phyloP scores from a whole-genome alignment of 306 rosid genomes.

The Carpinus viminea region DNA sequence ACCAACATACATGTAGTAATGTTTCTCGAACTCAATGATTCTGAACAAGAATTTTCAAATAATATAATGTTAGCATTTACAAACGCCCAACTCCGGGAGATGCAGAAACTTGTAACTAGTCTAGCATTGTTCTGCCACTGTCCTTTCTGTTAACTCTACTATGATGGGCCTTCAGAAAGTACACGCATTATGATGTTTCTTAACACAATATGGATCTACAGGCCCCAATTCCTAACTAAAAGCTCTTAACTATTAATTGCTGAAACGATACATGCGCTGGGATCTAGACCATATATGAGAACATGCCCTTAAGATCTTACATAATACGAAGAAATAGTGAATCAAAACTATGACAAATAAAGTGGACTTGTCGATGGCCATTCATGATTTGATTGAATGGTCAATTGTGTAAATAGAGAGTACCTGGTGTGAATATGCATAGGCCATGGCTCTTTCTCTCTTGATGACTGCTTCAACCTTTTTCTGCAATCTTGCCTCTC shows the following conservation, averaged over 20 bases:
- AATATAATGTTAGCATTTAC: constrained; percentile 3
- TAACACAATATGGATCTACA: not conserved
- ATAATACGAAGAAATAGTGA: no score
- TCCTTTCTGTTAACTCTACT: not conserved
- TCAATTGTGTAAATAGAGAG: constrained; percentile 19
- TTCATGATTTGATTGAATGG: not conserved
- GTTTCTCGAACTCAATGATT: not conserved
- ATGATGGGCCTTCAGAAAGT: not conserved
- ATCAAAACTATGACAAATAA: not conserved
- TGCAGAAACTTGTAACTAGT: not conserved
- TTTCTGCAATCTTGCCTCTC: constrained; percentile 79
- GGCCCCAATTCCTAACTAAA: not conserved
- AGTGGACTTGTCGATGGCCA: not conserved
- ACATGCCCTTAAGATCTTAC: no score
- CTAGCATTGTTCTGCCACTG: not conserved
- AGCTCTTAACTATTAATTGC: constrained; percentile 1
- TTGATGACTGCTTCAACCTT: constrained; percentile 87
- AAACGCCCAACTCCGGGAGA: not conserved
- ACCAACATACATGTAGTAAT: not conserved
- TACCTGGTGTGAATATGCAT: constrained; percentile 93
- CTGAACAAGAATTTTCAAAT: not conserved
- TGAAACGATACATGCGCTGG: not conserved
- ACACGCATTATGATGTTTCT: not conserved
- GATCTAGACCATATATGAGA: not conserved
- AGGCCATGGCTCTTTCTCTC: constrained; percentile 96